These are phyloP conservation scores for Claviceps humidiphila DNA, from an alignment of 2,329 filamentous ascomycete species.

Conservation along the genomic window DNA sequence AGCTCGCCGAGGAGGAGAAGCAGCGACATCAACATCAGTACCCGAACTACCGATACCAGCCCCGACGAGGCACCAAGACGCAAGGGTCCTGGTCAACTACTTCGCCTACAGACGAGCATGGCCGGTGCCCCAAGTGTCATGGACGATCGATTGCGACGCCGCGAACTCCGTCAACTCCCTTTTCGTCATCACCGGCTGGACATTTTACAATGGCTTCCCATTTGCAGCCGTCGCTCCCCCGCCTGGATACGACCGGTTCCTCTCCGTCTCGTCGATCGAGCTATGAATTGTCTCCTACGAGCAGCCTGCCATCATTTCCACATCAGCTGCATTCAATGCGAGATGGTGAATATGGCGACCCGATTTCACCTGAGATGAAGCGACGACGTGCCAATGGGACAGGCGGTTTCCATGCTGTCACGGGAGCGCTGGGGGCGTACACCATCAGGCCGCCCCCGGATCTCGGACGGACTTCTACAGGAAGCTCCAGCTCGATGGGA, in stretches of 20 bases:
- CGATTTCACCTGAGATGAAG: slow-evolving; percentile 40
- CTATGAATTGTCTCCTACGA: slow-evolving; percentile 14
- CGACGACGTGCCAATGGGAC: slow-evolving; percentile 44
- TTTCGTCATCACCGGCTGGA: slow-evolving; percentile 21
- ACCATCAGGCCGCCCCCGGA: slow-evolving; percentile 7
- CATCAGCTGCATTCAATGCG: slow-evolving; percentile 13
- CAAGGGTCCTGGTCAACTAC: slow-evolving; percentile 19
- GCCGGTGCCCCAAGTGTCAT: slow-evolving; percentile 57
- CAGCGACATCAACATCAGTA: slow-evolving; percentile 77
- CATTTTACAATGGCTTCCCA: slow-evolving; percentile 12
- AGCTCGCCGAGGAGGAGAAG: slow-evolving; percentile 86
- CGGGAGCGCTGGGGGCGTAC: slow-evolving; percentile 5
- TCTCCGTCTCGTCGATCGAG: slow-evolving; percentile 15
- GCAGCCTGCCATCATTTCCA: slow-evolving; percentile 11
- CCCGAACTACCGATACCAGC: slow-evolving; percentile 89
- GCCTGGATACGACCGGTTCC: slow-evolving; percentile 13
- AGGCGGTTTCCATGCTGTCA: slow-evolving; percentile 19
- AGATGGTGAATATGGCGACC: slow-evolving; percentile 24
- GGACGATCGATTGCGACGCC: slow-evolving; percentile 53
- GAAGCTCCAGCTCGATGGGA: slow-evolving; percentile 8
- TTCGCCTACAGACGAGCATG: slow-evolving; percentile 33
- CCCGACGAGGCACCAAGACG: slow-evolving; percentile 44
- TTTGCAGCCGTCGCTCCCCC: slow-evolving; percentile 9
- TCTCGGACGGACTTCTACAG: slow-evolving; percentile 10
- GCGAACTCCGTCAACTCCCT: slow-evolving; percentile 41